Evolutionary conservation across 2,329 filamentous ascomycete species (phyloP).

Genomic region (Lachnellula willkommii): DNA sequence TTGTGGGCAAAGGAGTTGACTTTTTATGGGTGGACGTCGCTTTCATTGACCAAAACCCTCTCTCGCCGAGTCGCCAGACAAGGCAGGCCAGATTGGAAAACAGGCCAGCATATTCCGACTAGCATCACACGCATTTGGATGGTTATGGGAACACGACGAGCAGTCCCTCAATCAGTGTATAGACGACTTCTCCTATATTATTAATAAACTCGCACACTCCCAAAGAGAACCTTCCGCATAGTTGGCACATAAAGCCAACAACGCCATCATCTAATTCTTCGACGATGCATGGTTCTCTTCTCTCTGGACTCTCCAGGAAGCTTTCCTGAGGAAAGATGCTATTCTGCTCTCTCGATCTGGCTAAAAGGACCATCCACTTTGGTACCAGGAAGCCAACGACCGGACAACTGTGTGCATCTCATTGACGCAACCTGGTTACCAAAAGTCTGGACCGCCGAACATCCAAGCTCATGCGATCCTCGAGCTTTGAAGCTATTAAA

Average conservation of each 20-base stretch:
- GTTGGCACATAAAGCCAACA: too few species aligned
- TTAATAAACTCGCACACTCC: too few species aligned
- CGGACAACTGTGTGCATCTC: too few species aligned
- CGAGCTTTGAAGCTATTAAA: background rate
- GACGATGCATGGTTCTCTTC: background rate
- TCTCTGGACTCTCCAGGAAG: slow-evolving; percentile 1
- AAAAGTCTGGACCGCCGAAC: background rate
- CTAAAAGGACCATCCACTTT: too few species aligned
- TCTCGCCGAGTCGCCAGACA: background rate
- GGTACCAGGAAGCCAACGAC: too few species aligned
- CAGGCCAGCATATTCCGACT: background rate
- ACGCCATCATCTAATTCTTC: too few species aligned
- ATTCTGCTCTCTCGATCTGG: background rate
- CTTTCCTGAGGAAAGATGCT: background rate
- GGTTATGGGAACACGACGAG: background rate
- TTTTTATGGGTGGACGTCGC: background rate
- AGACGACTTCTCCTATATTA: too few species aligned
- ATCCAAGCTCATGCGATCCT: too few species aligned
- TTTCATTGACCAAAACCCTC: background rate
- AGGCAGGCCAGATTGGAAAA: background rate
- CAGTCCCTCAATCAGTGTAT: too few species aligned
- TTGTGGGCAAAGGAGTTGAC: background rate
- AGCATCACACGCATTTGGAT: background rate
- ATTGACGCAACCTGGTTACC: too few species aligned
- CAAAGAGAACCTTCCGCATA: too few species aligned